Percentiles rank a stretch among this genome's conserved stretches.
Evolutionary conservation across 768 basidiomycete genomes (phyloP).

Genomic region (Cystofilobasidium ferigula): DNA sequence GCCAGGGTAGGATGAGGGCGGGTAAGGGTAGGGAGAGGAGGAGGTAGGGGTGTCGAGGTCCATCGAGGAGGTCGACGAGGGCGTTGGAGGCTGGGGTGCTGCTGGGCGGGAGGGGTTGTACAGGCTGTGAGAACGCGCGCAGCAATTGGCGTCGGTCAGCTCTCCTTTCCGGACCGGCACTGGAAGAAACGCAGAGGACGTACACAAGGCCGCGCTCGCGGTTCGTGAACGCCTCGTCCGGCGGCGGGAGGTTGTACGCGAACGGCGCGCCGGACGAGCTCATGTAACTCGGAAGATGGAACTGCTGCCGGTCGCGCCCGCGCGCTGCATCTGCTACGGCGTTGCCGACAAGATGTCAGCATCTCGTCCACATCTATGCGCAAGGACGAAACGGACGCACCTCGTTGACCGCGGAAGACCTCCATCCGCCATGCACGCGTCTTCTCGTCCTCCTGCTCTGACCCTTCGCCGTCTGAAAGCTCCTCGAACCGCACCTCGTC

Average conservation of each 20-base stretch:
- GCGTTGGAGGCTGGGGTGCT: not conserved
- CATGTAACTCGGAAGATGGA: constrained; percentile 4
- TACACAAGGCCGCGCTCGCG: constrained; percentile 3
- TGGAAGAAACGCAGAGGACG: not conserved
- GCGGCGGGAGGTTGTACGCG: not conserved
- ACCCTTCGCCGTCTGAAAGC: not conserved
- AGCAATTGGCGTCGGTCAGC: not conserved
- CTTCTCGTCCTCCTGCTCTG: not conserved
- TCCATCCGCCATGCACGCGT: not conserved
- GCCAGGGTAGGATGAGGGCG: no score
- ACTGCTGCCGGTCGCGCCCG: not conserved
- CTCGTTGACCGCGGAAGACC: no score
- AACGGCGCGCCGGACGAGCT: not conserved
- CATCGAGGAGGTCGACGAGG: not conserved
- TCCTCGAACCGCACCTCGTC: constrained; percentile 8
- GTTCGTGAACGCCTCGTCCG: not conserved
- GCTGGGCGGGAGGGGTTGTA: not conserved
- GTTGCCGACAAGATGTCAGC: no score
- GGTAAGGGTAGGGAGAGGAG: no score
- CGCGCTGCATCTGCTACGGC: not conserved
- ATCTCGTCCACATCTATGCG: no score
- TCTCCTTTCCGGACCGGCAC: not conserved
- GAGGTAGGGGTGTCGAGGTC: not conserved
- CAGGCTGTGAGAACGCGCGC: not conserved
- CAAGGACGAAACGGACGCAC: no score